Base-by-base conservation (phyloP, 2,329 filamentous ascomycete genomes). In the Aspergillus transmontanensis region DNA sequence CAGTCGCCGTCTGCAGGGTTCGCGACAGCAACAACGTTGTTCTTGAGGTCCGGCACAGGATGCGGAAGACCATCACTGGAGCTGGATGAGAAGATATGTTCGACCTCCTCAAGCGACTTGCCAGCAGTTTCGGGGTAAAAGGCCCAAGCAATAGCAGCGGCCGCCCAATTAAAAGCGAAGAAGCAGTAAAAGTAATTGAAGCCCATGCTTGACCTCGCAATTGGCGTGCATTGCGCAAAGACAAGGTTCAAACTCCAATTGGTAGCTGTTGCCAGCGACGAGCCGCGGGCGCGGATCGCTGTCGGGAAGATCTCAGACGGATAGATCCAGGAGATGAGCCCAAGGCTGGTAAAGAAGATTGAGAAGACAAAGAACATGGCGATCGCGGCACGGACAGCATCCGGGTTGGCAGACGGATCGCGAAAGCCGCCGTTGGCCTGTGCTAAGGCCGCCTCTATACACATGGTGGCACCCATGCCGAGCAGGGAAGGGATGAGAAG, bases 131-230 rank as follows among this genome's bases (percentile, higher is more conserved):
- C 75, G 0, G 75, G 74, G 43, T 74, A 76, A 43, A 69, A 76
- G n/a, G 73, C 69, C 71, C 75, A 79, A 51, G 74, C 68, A 16
- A 76, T 16, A 3, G 73, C 21, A 26, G 78, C 75, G 4, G 77
- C 81, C 19, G 77, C 75, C 69, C 83, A 75, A 63, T 83, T 84
- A 69, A 84, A 83, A 7, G 79, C 82, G 48, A 79, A 78, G 68
- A 84, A 83, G 14, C 80, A 74, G 67, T 83, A 84, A 51, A 83
- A 85, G 68, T 84, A 86, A 23, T 75, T 71, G 65, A 84, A 85
- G 0, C 78, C 80, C 21, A 84, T 72, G 1, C 66, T 70, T 0
- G 73, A 74, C 4, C 83, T 72, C 0, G 81, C 82, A 30, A 77
- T 75, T 0, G 83, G 83, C 3, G 79, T 80, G 64, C 83, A 83